Conservation (phyloP, 176 grass and related monocot genomes). For the Pontederia paniculata region DNA sequence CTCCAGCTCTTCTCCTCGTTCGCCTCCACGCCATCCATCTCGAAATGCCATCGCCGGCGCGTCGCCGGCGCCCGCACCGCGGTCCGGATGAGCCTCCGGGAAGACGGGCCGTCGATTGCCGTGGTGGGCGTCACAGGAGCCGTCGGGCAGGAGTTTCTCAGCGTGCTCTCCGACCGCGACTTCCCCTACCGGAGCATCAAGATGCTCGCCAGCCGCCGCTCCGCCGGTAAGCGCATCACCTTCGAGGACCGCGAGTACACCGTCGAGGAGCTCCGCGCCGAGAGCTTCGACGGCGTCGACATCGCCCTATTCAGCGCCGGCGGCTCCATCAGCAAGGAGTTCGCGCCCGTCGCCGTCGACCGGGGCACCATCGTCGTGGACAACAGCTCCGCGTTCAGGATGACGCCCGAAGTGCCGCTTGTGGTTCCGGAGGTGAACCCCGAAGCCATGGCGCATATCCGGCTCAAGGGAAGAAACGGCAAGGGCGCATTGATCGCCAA, state of each 20-base stretch:
- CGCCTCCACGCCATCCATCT: neutral
- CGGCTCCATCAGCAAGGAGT: conserved; percentile 44
- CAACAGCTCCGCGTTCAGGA: conserved; percentile 88
- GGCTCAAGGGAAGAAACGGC: conserved; percentile 41
- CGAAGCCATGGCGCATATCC: conserved; percentile 63
- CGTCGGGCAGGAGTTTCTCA: conserved; percentile 84
- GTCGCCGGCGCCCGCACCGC: conserved; percentile 15
- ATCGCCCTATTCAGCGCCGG: conserved; percentile 90
- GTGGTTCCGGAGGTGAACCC: conserved; percentile 94
- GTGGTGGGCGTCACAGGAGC: conserved; percentile 93
- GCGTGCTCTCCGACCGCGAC: conserved; percentile 60
- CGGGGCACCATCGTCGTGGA: conserved; percentile 73
- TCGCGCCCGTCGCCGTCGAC: conserved; percentile 52
- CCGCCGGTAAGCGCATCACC: conserved; percentile 51
- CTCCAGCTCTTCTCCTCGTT: conserved; percentile 22
- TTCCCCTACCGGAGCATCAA: conserved; percentile 74
- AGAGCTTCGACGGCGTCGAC: conserved; percentile 74
- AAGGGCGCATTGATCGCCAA: conserved; percentile 79
- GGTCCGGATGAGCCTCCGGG: conserved; percentile 63
- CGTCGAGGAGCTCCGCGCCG: conserved; percentile 60
- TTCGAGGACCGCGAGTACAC: conserved; percentile 67
- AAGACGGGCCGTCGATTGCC: conserved; percentile 64
- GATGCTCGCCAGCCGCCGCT: conserved; percentile 76
- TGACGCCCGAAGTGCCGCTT: conserved; percentile 78
- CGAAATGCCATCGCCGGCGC: neutral